Conservation (phyloP, 2,329 filamentous ascomycete genomes). For the Diplodia mutila region DNA sequence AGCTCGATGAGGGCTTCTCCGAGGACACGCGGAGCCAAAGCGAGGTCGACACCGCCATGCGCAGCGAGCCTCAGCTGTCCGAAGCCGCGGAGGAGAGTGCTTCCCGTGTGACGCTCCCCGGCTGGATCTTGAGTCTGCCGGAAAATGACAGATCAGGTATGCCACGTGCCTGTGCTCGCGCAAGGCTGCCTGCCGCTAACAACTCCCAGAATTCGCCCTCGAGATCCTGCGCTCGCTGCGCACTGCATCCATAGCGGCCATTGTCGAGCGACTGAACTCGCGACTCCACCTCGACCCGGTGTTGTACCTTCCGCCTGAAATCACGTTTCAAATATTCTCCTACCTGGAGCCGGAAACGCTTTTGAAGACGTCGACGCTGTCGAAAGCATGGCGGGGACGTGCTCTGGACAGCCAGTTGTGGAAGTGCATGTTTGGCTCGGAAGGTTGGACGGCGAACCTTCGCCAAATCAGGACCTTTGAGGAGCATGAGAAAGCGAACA, state of each 20-base stretch:
- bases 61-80: constrained; percentile 38
- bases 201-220: constrained; percentile 73
- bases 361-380: constrained; percentile 76
- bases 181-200: constrained; percentile 18
- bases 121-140: constrained; percentile 58
- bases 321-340: constrained; percentile 85
- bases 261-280: constrained; percentile 79
- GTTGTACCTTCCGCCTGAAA: constrained; percentile 80
- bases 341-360: constrained; percentile 83
- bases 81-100: constrained; percentile 37
- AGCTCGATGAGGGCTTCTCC: constrained; percentile 83
- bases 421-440: constrained; percentile 78
- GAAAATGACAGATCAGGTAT: constrained; percentile 61
- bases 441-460: constrained; percentile 80
- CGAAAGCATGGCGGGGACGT: constrained; percentile 78
- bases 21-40: constrained; percentile 66
- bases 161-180: constrained; percentile 27
- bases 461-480: constrained; percentile 70
- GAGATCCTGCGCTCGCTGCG: constrained; percentile 76
- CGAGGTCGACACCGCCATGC: constrained; percentile 45
- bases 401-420: constrained; percentile 84
- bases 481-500: constrained; percentile 51
- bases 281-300: constrained; percentile 93
- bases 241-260: constrained; percentile 76
- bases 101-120: constrained; percentile 52